Base-by-base conservation (phyloP, 257 asterid species). In the Nemophila menziesii region DNA sequence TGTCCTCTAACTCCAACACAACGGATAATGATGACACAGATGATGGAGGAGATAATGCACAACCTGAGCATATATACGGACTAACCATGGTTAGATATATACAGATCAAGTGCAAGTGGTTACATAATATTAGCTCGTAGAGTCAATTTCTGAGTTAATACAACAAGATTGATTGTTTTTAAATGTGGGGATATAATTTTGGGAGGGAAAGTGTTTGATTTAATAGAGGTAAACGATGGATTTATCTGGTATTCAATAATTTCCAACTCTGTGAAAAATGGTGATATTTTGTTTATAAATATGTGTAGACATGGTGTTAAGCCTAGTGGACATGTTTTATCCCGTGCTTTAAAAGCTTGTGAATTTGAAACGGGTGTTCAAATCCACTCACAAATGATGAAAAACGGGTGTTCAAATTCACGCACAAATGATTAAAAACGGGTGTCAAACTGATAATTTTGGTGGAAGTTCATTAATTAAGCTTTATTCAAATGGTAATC, bases 391-490 rank as follows among this genome's bases (percentile, higher is more conserved):
- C n/a, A n/a, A n/a, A n/a, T n/a, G n/a, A n/a, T n/a, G n/a, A n/a
- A n/a, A n/a, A n/a, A n/a, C n/a, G n/a, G n/a, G n/a, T n/a, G n/a
- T n/a, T n/a, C n/a, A n/a, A n/a, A n/a, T n/a, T n/a, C 57, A 52
- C 42, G 15, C 57, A 5, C 57, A 52, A 23, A 52, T 44, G 39
- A 52, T 52, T 12, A 40, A 52, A 29, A 39, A 39, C 21, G 57
- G 49, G 12, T 52, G 26, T 20, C 42, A 41, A 19, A 43, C 6
- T 11, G 42, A 52, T 29, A 39, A 49, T 52, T 40, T 41, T n/a
- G 57, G 42, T 13, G 39, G 39, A 8, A 52, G 48, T 23, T 27
- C 41, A 8, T 21, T 52, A n/a, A 34, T 52, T 13, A 39, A 33
- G 42, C 43, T 52, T 16, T 52, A 52, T 19, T 40, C 57, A 12